Evolutionary conservation across 352 stramenopile species (phyloP).

Genomic region (Globisporangium carolinianum): DNA sequence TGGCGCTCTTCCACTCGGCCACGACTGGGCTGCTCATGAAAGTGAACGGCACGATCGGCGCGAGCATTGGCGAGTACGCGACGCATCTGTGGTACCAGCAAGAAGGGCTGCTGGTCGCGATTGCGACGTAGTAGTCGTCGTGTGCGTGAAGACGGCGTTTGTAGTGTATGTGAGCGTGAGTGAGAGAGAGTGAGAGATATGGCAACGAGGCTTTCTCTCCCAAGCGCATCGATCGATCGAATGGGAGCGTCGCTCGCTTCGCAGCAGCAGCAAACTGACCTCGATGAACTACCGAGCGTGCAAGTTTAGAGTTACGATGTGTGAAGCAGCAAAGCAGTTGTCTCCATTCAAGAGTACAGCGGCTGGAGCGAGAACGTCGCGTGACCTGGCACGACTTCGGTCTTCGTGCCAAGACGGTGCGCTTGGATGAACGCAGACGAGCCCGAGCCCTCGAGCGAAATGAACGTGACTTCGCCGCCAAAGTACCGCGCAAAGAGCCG

Average conservation of each 20-base stretch:
- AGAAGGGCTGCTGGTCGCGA: slow-evolving; percentile 60
- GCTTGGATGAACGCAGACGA: slow-evolving; percentile 90
- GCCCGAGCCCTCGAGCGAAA: slow-evolving; percentile 97
- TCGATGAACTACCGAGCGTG: no score
- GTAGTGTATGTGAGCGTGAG: neutral
- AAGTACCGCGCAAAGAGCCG: slow-evolving; percentile 97
- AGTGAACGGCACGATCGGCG: slow-evolving; percentile 71
- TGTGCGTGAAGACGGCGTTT: neutral
- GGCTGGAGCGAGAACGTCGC: slow-evolving; percentile 19
- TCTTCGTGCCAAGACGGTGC: slow-evolving; percentile 65
- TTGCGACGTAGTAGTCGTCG: slow-evolving; percentile 26
- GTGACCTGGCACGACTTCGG: slow-evolving; percentile 68
- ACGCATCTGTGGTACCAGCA: slow-evolving; percentile 68
- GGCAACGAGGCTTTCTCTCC: no score
- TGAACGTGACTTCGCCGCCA: slow-evolving; percentile 97
- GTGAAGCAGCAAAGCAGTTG: no score
- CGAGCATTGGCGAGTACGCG: slow-evolving; percentile 58
- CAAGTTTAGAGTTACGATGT: no score
- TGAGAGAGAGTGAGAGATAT: no score
- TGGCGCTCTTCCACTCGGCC: slow-evolving; percentile 60
- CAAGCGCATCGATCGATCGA: no score
- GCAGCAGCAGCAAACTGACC: no score
- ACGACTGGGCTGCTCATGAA: slow-evolving; percentile 71
- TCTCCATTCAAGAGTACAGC: slow-evolving; percentile 2
- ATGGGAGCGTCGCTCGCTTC: no score